Evolutionary conservation across 768 basidiomycete species (phyloP), one percentile per base, ranked within the genome.

Genomic region (Leccinum boreale): DNA sequence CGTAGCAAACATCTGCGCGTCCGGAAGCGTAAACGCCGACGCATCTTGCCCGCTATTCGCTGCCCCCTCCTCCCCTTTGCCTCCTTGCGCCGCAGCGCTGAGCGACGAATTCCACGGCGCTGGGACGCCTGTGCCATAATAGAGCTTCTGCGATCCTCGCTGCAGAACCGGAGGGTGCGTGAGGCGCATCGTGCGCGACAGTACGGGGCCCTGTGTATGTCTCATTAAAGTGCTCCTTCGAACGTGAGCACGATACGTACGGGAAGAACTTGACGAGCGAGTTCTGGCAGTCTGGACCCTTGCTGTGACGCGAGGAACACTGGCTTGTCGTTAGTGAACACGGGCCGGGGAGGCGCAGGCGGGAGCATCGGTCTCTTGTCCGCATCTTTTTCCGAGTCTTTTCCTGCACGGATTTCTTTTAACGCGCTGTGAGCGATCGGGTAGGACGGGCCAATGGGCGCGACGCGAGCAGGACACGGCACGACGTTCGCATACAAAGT

Each of bases 261-360:
- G 35, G 87, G 82, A 50, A 92, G 81, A 10, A 87, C 81, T 59
- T 79, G 77, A 24, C 85, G 78, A 9, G 89, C 83, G 48, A 92
- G 75, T 52, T 85, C 82, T 7, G 88, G 87, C 48, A 91, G 77
- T 55, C 86, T 75, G 12, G 85, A 85, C 1, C 75, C 74, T 61
- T 89, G 87, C 54, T 86, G 80, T 55, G 82, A 84, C 21, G 86
- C 77, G 24, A 86, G 78, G 2, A 89, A 86, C 2, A 85, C 79
- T 26, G 93, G 73, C 47, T 83, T 79, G 57, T 81, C 79, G 55
- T 74, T 72, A 29, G 72, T 69, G 33, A 82, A 79, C 48, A 78
- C 69, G 5, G 77, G 64, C 4, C 76, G 66, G 12, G 78, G 72
- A 5, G 73, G 71, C 0, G 73, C 73, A 9, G 67, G 64, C 0